Percentiles rank a stretch among this genome's conserved stretches.
Conservation (phyloP, 2,329 filamentous ascomycete species). For the Aspergillus costaricaensis region DNA sequence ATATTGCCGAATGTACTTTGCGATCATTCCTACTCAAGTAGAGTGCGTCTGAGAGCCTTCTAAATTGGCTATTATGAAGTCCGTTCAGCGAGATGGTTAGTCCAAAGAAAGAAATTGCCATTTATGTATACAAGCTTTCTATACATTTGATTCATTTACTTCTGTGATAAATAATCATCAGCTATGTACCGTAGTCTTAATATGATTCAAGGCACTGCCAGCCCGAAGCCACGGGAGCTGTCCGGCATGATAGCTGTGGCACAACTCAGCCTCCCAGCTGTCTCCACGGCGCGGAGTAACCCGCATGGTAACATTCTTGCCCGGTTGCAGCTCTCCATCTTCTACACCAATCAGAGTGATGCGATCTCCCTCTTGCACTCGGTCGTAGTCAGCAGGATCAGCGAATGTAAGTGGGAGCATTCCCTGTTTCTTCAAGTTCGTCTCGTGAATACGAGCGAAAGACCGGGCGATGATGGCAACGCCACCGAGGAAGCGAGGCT, state of each 20-base stretch:
- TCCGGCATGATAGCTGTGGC: slow-evolving; percentile 36
- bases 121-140: too few species aligned
- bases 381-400: slow-evolving; percentile 87
- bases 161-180: background rate
- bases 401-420: slow-evolving; percentile 95
- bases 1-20: too few species aligned
- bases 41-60: too few species aligned
- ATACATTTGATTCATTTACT: too few species aligned
- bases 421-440: slow-evolving; percentile 99
- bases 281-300: slow-evolving; percentile 27
- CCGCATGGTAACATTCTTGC: slow-evolving; percentile 33
- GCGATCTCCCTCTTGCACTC: slow-evolving; percentile 23
- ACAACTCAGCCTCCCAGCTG: slow-evolving; percentile 32
- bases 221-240: slow-evolving; percentile 38
- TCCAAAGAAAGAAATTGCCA: too few species aligned
- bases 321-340: slow-evolving; percentile 28
- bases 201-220: slow-evolving; percentile 41
- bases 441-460: slow-evolving; percentile 98
- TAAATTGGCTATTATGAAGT: too few species aligned
- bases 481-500: slow-evolving; percentile 91
- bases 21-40: too few species aligned
- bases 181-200: slow-evolving; percentile 21
- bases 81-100: too few species aligned
- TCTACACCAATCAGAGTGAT: slow-evolving; percentile 24
- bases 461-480: slow-evolving; percentile 89